Conservation (phyloP, 2,329 filamentous ascomycete genomes). For the Aureobasidium subglaciale region DNA sequence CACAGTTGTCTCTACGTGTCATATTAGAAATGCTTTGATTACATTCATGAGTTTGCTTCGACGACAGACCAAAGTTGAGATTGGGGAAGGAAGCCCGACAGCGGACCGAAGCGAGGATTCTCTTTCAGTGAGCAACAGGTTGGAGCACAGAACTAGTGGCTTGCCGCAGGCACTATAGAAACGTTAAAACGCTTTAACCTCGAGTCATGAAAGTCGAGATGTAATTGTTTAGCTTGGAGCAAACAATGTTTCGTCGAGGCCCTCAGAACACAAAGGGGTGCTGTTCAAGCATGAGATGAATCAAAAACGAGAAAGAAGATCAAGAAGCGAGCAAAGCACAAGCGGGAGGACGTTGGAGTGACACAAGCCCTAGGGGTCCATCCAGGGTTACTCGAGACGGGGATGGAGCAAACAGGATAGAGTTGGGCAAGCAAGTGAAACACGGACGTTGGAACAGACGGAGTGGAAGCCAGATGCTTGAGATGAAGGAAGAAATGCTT, state of each 20-base stretch:
- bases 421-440: background rate
- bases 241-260: background rate
- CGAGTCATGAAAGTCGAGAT: slow-evolving; percentile 1
- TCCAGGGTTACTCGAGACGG: slow-evolving; percentile 1
- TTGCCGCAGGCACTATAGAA: slow-evolving; percentile 8
- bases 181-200: slow-evolving; percentile 6
- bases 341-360: background rate
- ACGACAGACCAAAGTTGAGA: too few species aligned
- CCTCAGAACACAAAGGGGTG: background rate
- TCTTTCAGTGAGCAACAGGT: background rate
- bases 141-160: slow-evolving; percentile 1
- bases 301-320: background rate
- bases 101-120: background rate
- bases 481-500: background rate
- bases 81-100: background rate
- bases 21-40: too few species aligned
- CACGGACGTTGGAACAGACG: slow-evolving; percentile 1
- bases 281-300: background rate
- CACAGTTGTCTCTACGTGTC: too few species aligned
- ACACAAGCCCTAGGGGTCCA: background rate
- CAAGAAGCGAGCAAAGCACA: background rate
- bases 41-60: background rate
- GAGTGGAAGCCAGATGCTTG: background rate
- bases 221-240: background rate
- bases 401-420: slow-evolving; percentile 2